phyloP scores from a whole-genome alignment of 805 yeast genomes.

The Pichia insulana region DNA sequence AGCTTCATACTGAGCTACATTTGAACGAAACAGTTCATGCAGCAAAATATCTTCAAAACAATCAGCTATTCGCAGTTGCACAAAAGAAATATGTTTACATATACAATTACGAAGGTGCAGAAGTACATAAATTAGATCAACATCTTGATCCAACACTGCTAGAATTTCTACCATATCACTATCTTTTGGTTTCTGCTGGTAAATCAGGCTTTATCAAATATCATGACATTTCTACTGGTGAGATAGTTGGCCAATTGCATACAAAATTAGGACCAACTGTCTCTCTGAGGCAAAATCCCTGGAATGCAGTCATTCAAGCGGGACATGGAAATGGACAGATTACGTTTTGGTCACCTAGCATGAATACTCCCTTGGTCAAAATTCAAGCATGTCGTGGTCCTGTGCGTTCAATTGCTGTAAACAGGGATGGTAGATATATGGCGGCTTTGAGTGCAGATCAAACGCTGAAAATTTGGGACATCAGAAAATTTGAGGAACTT shows the following conservation, averaged over 20 bases:
- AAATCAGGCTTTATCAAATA: constrained; percentile 81
- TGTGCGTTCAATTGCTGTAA: constrained; percentile 73
- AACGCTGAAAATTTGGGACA: constrained; percentile 84
- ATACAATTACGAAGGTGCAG: constrained; percentile 85
- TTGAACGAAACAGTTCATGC: constrained; percentile 85
- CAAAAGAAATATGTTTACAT: constrained; percentile 91
- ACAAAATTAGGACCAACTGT: constrained; percentile 89
- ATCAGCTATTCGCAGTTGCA: constrained; percentile 92
- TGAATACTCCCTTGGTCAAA: constrained; percentile 78
- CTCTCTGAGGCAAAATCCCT: constrained; percentile 83
- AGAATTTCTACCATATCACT: constrained; percentile 91
- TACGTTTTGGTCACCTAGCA: constrained; percentile 86
- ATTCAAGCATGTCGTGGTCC: constrained; percentile 81
- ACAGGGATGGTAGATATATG: constrained; percentile 91
- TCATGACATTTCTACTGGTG: constrained; percentile 94
- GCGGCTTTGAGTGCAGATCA: constrained; percentile 86
- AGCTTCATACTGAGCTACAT: constrained; percentile 70
- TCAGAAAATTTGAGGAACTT: constrained; percentile 70
- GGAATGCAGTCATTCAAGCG: constrained; percentile 90
- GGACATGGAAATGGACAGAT: constrained; percentile 94
- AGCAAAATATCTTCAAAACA: constrained; percentile 84
- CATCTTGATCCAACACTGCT: constrained; percentile 78
- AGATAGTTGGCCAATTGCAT: constrained; percentile 69
- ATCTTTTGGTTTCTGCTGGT: constrained; percentile 79
- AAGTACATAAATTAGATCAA: constrained; percentile 82